Evolutionary conservation across 1,139 yeast genomes (phyloP).

Genomic region (Lodderomyces parapsilosis): DNA sequence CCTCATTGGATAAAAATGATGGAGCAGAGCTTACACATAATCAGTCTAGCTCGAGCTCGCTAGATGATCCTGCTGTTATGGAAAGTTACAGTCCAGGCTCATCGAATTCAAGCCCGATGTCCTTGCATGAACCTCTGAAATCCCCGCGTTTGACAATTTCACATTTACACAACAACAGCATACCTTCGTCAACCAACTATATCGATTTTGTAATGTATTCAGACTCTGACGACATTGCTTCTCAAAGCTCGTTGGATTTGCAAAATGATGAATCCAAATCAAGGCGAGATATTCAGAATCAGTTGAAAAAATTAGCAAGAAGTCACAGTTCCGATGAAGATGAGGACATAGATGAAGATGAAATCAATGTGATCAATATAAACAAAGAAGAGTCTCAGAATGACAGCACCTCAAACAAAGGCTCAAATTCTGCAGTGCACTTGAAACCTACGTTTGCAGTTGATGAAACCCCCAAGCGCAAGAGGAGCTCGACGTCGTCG

Average conservation of each 20-base stretch:
- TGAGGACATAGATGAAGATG: slow-evolving; percentile 10
- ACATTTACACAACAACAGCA: not conserved
- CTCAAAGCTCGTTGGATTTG: slow-evolving; percentile 32
- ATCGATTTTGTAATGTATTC: slow-evolving; percentile 39
- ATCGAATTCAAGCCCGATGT: slow-evolving; percentile 8
- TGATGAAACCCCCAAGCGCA: slow-evolving; percentile 3
- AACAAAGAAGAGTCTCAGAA: not conserved
- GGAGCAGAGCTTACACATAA: not conserved
- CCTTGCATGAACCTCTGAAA: slow-evolving; percentile 18
- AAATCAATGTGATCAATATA: not conserved
- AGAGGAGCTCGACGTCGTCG: not conserved
- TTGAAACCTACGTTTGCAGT: slow-evolving; percentile 1
- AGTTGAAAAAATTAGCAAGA: slow-evolving; percentile 2
- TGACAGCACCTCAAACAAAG: not conserved
- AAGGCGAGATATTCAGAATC: slow-evolving; percentile 4
- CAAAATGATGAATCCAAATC: slow-evolving; percentile 8
- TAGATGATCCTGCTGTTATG: not conserved
- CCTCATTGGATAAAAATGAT: not conserved
- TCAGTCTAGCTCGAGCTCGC: slow-evolving; percentile 2
- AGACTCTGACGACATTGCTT: slow-evolving; percentile 37
- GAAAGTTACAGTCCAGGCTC: slow-evolving; percentile 3
- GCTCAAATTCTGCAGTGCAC: not conserved
- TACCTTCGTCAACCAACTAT: slow-evolving; percentile 5
- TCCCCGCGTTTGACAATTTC: slow-evolving; percentile 19
- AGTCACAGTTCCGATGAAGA: slow-evolving; percentile 12